A percentile compares a stretch with the other conserved stretches of the same genome.
phyloP scores from a whole-genome alignment of 345 rosid genomes.

The Arabis alpina region DNA sequence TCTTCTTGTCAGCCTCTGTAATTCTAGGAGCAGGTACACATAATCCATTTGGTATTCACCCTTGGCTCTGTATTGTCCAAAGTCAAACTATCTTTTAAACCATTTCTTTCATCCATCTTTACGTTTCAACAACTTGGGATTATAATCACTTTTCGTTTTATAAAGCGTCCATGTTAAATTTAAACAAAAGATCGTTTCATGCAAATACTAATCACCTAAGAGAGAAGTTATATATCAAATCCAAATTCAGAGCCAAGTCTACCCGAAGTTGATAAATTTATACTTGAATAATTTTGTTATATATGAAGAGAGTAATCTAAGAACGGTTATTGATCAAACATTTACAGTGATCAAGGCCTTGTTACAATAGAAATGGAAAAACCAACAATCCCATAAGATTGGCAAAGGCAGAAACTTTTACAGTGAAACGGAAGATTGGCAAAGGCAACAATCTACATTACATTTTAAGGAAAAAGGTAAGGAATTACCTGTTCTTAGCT shows the following conservation, averaged over 20 bases:
- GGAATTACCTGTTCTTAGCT: conserved; percentile 67
- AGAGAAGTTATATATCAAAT: too few relatives aligned
- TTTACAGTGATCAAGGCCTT: too few relatives aligned
- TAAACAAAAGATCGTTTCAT: too few relatives aligned
- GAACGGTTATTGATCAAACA: too few relatives aligned
- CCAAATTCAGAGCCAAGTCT: too few relatives aligned
- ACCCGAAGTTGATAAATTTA: too few relatives aligned
- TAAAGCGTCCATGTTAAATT: too few relatives aligned
- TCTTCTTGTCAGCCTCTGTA: conserved; percentile 87
- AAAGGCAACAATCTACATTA: not conserved
- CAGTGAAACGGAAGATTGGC: too few relatives aligned
- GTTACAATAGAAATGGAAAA: too few relatives aligned
- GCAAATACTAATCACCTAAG: too few relatives aligned
- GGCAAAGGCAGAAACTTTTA: not conserved
- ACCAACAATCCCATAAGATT: not conserved
- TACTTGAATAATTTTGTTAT: too few relatives aligned
- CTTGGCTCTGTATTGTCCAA: conserved; percentile 44
- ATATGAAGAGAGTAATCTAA: too few relatives aligned
- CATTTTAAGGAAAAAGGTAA: not conserved
- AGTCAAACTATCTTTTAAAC: conserved; percentile 32
- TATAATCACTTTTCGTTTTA: not conserved
- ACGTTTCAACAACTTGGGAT: conserved; percentile 29
- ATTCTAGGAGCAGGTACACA: conserved; percentile 87
- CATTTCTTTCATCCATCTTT: conserved; percentile 11
- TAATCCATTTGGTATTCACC: conserved; percentile 95